phyloP scores from a whole-genome alignment of 345 rosid species.

The Eucalyptus pumila region DNA sequence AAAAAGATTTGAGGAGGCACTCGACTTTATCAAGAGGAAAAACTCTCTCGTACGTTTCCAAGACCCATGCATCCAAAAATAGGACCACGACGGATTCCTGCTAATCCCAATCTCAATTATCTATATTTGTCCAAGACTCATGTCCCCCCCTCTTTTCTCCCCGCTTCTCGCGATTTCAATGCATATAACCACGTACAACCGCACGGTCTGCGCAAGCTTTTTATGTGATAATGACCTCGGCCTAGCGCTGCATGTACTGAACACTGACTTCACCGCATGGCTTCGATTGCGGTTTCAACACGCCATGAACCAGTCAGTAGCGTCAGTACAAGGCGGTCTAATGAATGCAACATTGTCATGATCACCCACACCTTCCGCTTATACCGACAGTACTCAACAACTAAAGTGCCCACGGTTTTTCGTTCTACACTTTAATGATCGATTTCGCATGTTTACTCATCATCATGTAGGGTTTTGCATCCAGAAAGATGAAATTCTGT shows the following conservation, averaged over 20 bases:
- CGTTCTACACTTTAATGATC: background rate
- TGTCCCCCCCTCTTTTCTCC: background rate
- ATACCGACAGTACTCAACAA: background rate
- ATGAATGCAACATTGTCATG: background rate
- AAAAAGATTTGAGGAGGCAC: background rate
- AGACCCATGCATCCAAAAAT: background rate
- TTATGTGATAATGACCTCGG: background rate
- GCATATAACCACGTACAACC: background rate
- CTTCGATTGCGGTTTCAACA: background rate
- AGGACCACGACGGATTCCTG: background rate
- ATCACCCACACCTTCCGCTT: background rate
- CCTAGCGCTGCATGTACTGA: background rate
- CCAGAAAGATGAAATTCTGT: background rate
- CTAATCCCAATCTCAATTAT: background rate
- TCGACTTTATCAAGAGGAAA: background rate
- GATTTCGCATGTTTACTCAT: background rate
- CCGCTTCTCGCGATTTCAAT: background rate
- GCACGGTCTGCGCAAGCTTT: background rate
- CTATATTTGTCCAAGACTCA: background rate
- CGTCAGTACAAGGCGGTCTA: background rate
- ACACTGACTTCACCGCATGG: background rate
- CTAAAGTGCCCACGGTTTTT: background rate
- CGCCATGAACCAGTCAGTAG: background rate
- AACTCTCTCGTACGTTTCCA: background rate
- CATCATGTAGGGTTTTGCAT: background rate